A percentile compares a stretch with the other conserved stretches of the same genome.
Conservation (phyloP, 2,329 filamentous ascomycete species). For the Capronia coronata region DNA sequence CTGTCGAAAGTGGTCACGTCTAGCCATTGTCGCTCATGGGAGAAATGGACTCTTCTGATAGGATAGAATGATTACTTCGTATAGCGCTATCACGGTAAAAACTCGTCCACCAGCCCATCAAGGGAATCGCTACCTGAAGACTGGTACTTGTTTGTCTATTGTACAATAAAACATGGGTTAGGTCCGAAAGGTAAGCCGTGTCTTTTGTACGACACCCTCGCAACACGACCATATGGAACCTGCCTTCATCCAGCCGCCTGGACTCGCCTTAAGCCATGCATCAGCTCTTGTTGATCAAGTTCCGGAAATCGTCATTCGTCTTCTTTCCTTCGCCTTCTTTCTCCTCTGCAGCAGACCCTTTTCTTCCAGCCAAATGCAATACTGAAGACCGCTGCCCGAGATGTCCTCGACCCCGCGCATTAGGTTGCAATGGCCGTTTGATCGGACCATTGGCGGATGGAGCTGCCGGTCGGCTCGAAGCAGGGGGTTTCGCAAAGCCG, state of each 20-base stretch:
- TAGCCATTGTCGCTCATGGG: background rate
- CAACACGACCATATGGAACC: too few species aligned
- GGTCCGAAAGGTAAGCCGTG: too few species aligned
- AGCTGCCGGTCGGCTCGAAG: constrained; percentile 30
- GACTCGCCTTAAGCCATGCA: background rate
- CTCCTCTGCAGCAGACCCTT: background rate
- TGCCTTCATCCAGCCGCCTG: too few species aligned
- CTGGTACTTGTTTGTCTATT: too few species aligned
- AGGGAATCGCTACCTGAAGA: too few species aligned
- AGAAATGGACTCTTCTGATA: background rate
- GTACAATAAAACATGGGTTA: too few species aligned
- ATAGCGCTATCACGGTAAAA: too few species aligned
- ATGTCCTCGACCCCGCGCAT: constrained; percentile 27
- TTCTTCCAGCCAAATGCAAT: constrained; percentile 19
- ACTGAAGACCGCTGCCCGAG: constrained; percentile 18
- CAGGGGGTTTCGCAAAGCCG: constrained; percentile 37
- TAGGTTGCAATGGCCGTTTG: constrained; percentile 43
- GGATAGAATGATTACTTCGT: too few species aligned
- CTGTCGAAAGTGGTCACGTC: background rate
- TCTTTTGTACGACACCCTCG: background rate
- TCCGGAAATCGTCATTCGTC: constrained; percentile 53
- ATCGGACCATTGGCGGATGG: constrained; percentile 35
- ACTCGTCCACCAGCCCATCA: too few species aligned
- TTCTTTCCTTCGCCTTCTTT: constrained; percentile 34
- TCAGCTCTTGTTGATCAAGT: constrained; percentile 19